Base-by-base conservation (phyloP, 2,329 filamentous ascomycete genomes). In the Fusarium sororula region DNA sequence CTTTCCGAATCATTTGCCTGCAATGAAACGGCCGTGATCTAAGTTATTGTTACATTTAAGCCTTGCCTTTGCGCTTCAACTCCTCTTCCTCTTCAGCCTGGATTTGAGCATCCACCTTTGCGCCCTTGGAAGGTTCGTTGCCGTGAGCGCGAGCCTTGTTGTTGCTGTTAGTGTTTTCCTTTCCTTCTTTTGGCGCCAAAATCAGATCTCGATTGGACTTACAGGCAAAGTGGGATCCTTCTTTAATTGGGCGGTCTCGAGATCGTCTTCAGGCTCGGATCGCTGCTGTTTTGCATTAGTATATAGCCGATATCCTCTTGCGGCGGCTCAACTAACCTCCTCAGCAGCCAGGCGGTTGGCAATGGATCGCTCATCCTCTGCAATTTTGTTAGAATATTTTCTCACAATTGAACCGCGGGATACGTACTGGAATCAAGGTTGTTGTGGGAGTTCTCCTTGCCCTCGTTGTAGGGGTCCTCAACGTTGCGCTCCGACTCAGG, bases 81-180 rank as follows among this genome's bases (percentile, higher is more conserved):
- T 87, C 83, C 74, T 87, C 89, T 78, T 93, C 89, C 67, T 95
- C 93, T 77, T 94, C 92, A 9, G 89, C 88, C 78, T 88, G 85
- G 53, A 95, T 75, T 82, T 93, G 80, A 66, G 92, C 89, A 81
- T 95, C 93, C 65, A 94, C 87, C 86, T 92, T 89, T 30, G 92
- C 93, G 24, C 93, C 92, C 78, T 86, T 89, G 26, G 90, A 92
- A 5, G 92, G 93, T 83, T 94, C 87, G 80, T 94, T 94, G 68
- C 92, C 92, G 79, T 95, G 92, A 73, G 86, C 79, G 75, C 83
- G 88, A 63, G 92, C 92, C 89, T 88, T 48, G 11, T n/a, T 26
- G 30, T n/a, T 38, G 15, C 32, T 39, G 62, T 66, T 63, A 57
- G 72, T 44, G 24, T 26, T 51, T 22, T 11, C 5, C 26, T 30